These are phyloP conservation scores for Pleomassaria siparia DNA, from an alignment of 2,329 filamentous ascomycete species.

Conservation along the genomic window DNA sequence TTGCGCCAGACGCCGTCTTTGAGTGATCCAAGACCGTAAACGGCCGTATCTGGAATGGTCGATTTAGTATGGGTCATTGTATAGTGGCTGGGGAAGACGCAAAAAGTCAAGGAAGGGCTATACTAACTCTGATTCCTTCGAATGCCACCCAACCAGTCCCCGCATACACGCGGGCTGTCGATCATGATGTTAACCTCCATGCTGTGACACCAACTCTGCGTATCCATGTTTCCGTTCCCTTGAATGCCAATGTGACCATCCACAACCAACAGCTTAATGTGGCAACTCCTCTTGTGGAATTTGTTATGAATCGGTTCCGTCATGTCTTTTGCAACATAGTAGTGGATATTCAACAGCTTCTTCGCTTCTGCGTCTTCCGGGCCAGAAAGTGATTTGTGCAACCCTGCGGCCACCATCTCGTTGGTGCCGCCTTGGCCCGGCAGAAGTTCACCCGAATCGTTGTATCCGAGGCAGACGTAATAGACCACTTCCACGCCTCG, in stretches of 20 bases:
- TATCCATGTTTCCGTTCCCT: slow-evolving; percentile 79
- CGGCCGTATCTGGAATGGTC: slow-evolving; percentile 51
- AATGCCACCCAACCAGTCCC: slow-evolving; percentile 63
- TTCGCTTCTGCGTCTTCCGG: slow-evolving; percentile 40
- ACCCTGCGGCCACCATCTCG: slow-evolving; percentile 65
- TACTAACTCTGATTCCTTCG: slow-evolving; percentile 61
- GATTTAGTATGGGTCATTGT: not conserved
- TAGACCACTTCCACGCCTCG: slow-evolving; percentile 68
- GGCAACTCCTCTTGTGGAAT: slow-evolving; percentile 68
- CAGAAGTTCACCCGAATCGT: slow-evolving; percentile 74
- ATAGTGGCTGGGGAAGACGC: not conserved
- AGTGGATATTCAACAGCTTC: slow-evolving; percentile 61
- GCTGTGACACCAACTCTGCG: slow-evolving; percentile 76
- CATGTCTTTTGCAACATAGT: slow-evolving; percentile 76
- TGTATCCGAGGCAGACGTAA: slow-evolving; percentile 78
- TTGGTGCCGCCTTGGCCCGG: slow-evolving; percentile 76
- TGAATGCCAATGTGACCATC: slow-evolving; percentile 70
- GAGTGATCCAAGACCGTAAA: slow-evolving; percentile 56
- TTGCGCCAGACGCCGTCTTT: slow-evolving; percentile 67
- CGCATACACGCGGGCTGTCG: slow-evolving; percentile 64
- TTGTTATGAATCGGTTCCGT: slow-evolving; percentile 65
- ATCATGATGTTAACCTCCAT: slow-evolving; percentile 79
- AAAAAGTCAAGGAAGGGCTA: not conserved
- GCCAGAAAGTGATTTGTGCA: slow-evolving; percentile 47
- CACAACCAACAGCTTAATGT: slow-evolving; percentile 76